These are phyloP conservation scores for Macaranga tanarius DNA, from an alignment of 441 rosid genomes.

Conservation along the genomic window DNA sequence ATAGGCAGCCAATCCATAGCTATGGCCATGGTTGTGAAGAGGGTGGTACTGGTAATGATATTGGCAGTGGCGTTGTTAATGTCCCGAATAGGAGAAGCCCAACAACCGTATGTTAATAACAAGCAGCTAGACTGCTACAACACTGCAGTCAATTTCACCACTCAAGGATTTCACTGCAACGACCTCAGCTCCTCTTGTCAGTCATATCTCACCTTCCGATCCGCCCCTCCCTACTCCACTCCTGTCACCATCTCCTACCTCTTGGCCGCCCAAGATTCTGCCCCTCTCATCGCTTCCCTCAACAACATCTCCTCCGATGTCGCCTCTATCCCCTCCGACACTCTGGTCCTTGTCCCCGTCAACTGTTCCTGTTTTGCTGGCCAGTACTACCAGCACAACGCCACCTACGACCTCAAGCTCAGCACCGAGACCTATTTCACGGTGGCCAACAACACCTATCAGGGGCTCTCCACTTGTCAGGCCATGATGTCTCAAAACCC, in stretches of 20 bases:
- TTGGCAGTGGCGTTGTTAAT: not conserved
- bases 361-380: slow-evolving; percentile 57
- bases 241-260: slow-evolving; percentile 45
- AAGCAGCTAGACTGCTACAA: slow-evolving; percentile 42
- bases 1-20: too few relatives aligned
- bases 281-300: slow-evolving; percentile 48
- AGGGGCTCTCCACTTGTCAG: slow-evolving; percentile 85
- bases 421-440: slow-evolving; percentile 34
- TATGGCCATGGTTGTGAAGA: too few relatives aligned
- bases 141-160: slow-evolving; percentile 32
- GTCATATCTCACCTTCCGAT: slow-evolving; percentile 77
- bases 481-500: slow-evolving; percentile 63
- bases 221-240: slow-evolving; percentile 48
- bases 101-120: slow-evolving; percentile 60
- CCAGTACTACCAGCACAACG: slow-evolving; percentile 65
- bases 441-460: slow-evolving; percentile 73
- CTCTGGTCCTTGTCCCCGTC: slow-evolving; percentile 52
- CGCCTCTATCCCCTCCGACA: slow-evolving; percentile 36
- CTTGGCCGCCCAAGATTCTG: slow-evolving; percentile 29
- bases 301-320: slow-evolving; percentile 54
- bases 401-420: slow-evolving; percentile 44
- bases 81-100: slow-evolving; percentile 26
- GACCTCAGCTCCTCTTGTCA: slow-evolving; percentile 47
- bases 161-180: slow-evolving; percentile 61
- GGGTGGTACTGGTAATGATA: not conserved